phyloP scores from a whole-genome alignment of 2,329 filamentous ascomycete species.

The Arthrobotrys iridis region DNA sequence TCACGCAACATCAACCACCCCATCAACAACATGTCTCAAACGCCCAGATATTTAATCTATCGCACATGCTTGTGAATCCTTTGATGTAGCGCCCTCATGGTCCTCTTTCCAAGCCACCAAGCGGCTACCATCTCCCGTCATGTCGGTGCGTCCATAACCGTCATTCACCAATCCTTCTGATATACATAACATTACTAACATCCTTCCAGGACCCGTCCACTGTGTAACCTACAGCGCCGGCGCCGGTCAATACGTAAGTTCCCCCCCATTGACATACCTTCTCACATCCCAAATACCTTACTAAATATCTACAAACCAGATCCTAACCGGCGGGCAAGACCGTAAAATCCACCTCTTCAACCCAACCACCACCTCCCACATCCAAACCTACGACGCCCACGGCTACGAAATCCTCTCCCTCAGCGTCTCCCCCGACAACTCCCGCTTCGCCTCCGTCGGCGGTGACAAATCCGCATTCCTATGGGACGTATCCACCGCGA shows the following conservation, averaged over 20 bases:
- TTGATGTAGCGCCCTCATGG: constrained; percentile 26
- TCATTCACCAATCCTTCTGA: not conserved
- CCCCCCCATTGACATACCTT: not conserved
- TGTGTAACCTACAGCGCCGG: constrained; percentile 58
- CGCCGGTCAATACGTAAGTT: constrained; percentile 57
- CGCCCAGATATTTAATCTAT: too few relatives aligned
- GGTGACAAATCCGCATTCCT: constrained; percentile 91
- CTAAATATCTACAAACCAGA: constrained; percentile 26
- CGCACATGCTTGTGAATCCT: not conserved
- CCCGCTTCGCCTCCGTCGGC: constrained; percentile 84
- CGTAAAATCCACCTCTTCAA: constrained; percentile 61
- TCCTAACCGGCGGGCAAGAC: constrained; percentile 58
- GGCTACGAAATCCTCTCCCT: constrained; percentile 91
- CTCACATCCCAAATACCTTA: not conserved
- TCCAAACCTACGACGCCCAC: constrained; percentile 89
- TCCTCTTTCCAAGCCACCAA: constrained; percentile 58
- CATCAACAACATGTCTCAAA: too few relatives aligned
- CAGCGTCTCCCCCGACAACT: constrained; percentile 77
- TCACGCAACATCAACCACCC: not conserved
- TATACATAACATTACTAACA: constrained; percentile 1
- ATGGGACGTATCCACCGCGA: constrained; percentile 88
- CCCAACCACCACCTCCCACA: constrained; percentile 66
- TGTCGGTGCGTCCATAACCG: constrained; percentile 53
- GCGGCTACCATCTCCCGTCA: constrained; percentile 56
- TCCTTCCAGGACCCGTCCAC: constrained; percentile 56